Evolutionary conservation across 2,329 filamentous ascomycete genomes (phyloP).

Genomic region (Dactylellina parvicollis): DNA sequence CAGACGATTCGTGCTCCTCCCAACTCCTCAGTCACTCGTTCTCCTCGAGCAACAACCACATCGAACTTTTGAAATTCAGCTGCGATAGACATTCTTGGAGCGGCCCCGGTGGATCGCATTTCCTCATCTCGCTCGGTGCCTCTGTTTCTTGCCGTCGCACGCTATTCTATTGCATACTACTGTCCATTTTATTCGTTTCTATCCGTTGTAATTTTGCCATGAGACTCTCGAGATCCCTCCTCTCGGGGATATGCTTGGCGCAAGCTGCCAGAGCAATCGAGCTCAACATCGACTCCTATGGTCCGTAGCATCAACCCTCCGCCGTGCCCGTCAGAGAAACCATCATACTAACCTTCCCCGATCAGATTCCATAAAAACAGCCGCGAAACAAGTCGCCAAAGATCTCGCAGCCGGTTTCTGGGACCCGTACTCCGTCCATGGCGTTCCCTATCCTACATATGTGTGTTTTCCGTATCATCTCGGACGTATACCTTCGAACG

Average conservation of each 20-base stretch:
- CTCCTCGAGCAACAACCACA: neutral
- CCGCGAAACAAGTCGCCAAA: constrained; percentile 37
- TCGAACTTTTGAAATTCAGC: neutral
- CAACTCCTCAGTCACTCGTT: constrained; percentile 30
- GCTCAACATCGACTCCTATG: constrained; percentile 38
- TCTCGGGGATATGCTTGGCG: constrained; percentile 21
- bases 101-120: too few species aligned
- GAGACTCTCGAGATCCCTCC: constrained; percentile 27
- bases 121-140: neutral
- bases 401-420: constrained; percentile 42
- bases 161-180: too few species aligned
- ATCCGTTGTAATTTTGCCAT: constrained; percentile 16
- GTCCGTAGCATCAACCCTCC: constrained; percentile 6
- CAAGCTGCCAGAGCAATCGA: constrained; percentile 33
- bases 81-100: too few species aligned
- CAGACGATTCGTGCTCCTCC: neutral
- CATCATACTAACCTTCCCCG: neutral
- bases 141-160: too few species aligned
- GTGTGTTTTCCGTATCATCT: neutral
- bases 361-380: constrained; percentile 42
- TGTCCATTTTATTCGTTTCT: too few species aligned
- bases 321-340: neutral
- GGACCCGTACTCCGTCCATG: constrained; percentile 32
- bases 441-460: constrained; percentile 35
- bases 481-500: neutral